A percentile compares a stretch with the other conserved stretches of the same genome.
These are phyloP conservation scores for Erysimum pusillum DNA, from an alignment of 441 rosid genomes.

Conservation along the genomic window DNA sequence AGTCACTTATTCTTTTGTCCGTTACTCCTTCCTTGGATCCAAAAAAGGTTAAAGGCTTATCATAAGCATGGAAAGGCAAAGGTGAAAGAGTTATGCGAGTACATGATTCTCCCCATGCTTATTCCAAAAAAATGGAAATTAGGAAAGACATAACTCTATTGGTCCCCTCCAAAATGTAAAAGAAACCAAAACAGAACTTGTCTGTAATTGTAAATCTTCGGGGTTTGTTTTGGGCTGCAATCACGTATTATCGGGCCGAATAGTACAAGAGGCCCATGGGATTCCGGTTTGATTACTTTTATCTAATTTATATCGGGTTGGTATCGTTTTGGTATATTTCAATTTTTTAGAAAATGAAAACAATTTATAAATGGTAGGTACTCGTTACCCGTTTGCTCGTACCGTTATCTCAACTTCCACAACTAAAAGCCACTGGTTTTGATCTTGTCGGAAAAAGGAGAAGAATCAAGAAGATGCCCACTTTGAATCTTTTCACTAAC, in stretches of 20 bases:
- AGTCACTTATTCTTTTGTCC: background rate
- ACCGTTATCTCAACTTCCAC: slow-evolving; percentile 37
- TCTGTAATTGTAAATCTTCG: slow-evolving; percentile 2
- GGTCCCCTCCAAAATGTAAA: slow-evolving; percentile 38
- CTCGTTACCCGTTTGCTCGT: background rate
- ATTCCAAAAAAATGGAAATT: background rate
- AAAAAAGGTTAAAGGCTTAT: slow-evolving; percentile 31
- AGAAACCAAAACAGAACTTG: background rate
- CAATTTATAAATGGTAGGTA: background rate
- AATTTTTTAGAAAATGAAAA: too few species aligned
- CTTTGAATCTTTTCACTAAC: slow-evolving; percentile 80
- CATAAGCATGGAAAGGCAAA: slow-evolving; percentile 38
- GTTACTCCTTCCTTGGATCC: slow-evolving; percentile 29
- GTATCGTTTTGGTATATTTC: slow-evolving; percentile 13
- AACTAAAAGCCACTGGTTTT: slow-evolving; percentile 34
- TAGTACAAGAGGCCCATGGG: background rate
- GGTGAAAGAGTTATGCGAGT: slow-evolving; percentile 36
- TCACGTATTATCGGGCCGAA: slow-evolving; percentile 16
- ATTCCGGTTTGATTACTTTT: background rate
- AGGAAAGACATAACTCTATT: slow-evolving; percentile 8
- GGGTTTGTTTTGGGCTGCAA: background rate
- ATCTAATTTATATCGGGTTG: background rate
- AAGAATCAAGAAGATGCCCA: slow-evolving; percentile 65
- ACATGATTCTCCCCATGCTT: slow-evolving; percentile 33
- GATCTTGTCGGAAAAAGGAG: slow-evolving; percentile 5